Base-by-base conservation (phyloP, 352 stramenopile species). In the Aphanomyces cochlioides region DNA sequence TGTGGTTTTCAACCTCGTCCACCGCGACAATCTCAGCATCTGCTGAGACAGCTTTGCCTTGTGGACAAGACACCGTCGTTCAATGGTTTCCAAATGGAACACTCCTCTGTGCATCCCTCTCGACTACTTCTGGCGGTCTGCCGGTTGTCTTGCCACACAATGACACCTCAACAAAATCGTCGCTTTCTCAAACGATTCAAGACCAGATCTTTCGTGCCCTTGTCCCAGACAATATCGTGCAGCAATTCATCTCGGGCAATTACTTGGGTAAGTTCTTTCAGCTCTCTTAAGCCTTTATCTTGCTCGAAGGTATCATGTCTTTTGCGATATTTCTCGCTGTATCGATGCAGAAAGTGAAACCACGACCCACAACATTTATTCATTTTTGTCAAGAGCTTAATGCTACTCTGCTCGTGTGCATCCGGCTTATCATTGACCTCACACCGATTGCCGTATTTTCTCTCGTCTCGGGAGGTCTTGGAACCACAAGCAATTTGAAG, bases 361-460 rank as follows among this genome's bases (percentile, higher is more conserved):
- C 19, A 12, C n/a, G 19, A 19, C 37, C 19, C 7, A 13, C 39
- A 7, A 57, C 36, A 13, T 15, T 67, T 28, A 28, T 67, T 36
- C 8, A 8, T 13, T 28, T 67, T 10, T 67, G 59, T 19, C 12
- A 21, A 65, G 59, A 67, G 56, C 3, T 90, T 74, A 90, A 87
- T 75, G 79, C 83, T 40, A 84, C 90, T 15, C 89, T 92, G 56
- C 87, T 88, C 61, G 74, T 78, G 17, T 69, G 90, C 36, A 90
- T 93, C 66, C 61, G 73, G 53, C 86, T 83, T 48, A 73, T 86
- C 28, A 84, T 91, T 57, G 77, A 79, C 74, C 89, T 77, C 77
- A 90, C 79, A 34, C 83, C 85, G 13, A 17, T 89, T 17, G 83
- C 82, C 3, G 82, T 93, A 6, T 37, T 82, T n/a, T 93, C 85